Evolutionary conservation across 2,329 filamentous ascomycete species (phyloP), one percentile per base, ranked within the genome.

Genomic region (Xylariaceae sp.): DNA sequence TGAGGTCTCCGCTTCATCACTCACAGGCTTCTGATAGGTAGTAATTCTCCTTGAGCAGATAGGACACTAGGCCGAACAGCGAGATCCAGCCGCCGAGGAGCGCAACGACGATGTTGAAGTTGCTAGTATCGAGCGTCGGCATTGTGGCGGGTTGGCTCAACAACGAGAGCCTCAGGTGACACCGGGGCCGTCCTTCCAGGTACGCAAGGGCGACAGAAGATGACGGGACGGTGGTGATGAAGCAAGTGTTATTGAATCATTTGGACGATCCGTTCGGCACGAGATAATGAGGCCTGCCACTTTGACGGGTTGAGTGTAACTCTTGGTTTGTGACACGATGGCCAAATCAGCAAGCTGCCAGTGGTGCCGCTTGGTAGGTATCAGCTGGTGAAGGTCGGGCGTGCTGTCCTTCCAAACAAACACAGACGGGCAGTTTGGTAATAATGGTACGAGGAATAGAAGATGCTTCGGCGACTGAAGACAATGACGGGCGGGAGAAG

Each of bases 11-110:
- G n/a, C n/a, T n/a, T n/a, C n/a, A n/a, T n/a, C 5, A 75, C 83
- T 56, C 66, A 90, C 86, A 66, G 33, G 89, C 85, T 71, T 95
- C 89, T 1, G 87, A 94, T 1, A 95, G 71, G 56, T 94, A 94
- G 54, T 85, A 90, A 37, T 78, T 82, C 62, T 94, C 89, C 55
- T 95, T 94, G 53, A 85, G 71, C 13, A 94, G 71, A 53, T 88
- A 94, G 1, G 87, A 94, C 0, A 95, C 86, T 27, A 95, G 64
- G 3, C 87, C 88, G 52, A 94, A 95, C n/a, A 93, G 47, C 0
- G 85, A 87, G 41, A 95, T 79, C 63, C 93, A 95, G 2, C 85
- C 89, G 11, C 89, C 89, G 10, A 94, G 61, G 6, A 85, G 74
- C 33, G 83, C 80, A 53, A 85, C 78, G 35, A 88, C 75, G 44